Base-by-base conservation (phyloP, 2,329 filamentous ascomycete species). In the Aspergillus terreus region DNA sequence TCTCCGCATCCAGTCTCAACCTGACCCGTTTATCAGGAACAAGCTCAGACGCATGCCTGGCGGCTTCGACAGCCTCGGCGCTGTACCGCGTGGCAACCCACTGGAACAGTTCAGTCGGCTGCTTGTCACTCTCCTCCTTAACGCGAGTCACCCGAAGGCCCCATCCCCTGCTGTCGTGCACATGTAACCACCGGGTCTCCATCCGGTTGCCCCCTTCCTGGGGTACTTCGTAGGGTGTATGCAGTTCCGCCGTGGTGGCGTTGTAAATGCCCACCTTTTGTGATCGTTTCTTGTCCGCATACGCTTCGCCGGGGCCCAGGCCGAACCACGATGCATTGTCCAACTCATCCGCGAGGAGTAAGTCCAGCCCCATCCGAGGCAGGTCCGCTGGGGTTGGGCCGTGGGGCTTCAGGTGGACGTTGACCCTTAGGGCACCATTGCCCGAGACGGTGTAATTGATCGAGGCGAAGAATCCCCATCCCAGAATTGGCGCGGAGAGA, bases 161-260 rank as follows among this genome's bases (percentile, higher is more conserved):
- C 48, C 38, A 42, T 38, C 61, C 48, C 7, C 54, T 21, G 2
- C 25, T 15, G 42, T 56, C 47, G 12, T 38, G 36, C 19, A 63
- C 19, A 23, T 55, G 27, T 14, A 63, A 17, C 61, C 61, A 65
- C 9, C 54, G 36, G 4, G 61, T 63, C 0, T 61, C 60, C 21
- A 53, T 54, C 1, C 60, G 54, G 23, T 65, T 63, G 14, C 63
- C 63, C 19, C 57, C 58, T 41, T 64, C 63, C 38, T 65, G 61
- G 0, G 63, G 63, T 4, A 60, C 58, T 27, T 66, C 63, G n/a
- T 66, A 66, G 1, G 56, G 50, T 0, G 61, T 64, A 9, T 64
- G 60, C 10, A 65, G 52, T 10, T 57, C 43, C 1, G 46, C 55
- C 2, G 47, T 47, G 3, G 52, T 58, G 2, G 56, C 50, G 1